Percentiles rank a stretch among this genome's conserved stretches.
phyloP scores from a whole-genome alignment of 2,329 filamentous ascomycete genomes.

The Arachnomyces sp. region DNA sequence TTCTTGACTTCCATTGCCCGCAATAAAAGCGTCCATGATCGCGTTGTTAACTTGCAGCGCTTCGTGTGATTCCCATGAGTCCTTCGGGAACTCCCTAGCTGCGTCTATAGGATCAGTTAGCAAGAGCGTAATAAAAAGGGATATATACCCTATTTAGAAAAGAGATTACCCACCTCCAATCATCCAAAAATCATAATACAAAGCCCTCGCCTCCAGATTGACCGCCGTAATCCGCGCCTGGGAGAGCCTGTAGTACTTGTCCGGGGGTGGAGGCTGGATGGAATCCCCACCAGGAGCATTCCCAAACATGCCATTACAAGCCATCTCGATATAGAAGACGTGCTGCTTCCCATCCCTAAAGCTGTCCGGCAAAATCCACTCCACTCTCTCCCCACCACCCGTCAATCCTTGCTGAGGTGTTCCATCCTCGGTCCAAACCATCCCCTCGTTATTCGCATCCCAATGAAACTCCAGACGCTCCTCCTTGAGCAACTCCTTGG shows the following conservation, averaged over 20 bases:
- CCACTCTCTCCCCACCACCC: conserved; percentile 75
- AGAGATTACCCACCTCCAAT: conserved; percentile 46
- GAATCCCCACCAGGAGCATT: conserved; percentile 75
- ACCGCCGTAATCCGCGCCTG: conserved; percentile 82
- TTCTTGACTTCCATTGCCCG: conserved; percentile 61
- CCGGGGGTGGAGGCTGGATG: conserved; percentile 81
- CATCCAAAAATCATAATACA: conserved; percentile 93
- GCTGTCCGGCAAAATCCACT: conserved; percentile 79
- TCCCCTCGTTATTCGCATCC: conserved; percentile 90
- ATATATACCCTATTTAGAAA: neutral
- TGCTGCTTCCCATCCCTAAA: conserved; percentile 83
- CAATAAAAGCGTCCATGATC: conserved; percentile 84
- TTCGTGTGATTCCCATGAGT: conserved; percentile 82
- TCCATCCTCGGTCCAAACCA: conserved; percentile 89
- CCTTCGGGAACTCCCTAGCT: conserved; percentile 77
- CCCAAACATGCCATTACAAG: conserved; percentile 97
- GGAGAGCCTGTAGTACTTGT: conserved; percentile 67
- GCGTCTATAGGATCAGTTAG: conserved; percentile 50
- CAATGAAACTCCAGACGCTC: conserved; percentile 89
- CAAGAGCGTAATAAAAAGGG: neutral
- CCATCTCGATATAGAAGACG: conserved; percentile 93
- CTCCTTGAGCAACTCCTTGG: conserved; percentile 61
- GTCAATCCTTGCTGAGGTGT: conserved; percentile 85
- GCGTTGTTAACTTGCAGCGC: conserved; percentile 75
- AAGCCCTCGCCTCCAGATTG: conserved; percentile 71